Evolutionary conservation across 2,329 filamentous ascomycete species (phyloP).

Genomic region (Ampelomyces quisqualis): DNA sequence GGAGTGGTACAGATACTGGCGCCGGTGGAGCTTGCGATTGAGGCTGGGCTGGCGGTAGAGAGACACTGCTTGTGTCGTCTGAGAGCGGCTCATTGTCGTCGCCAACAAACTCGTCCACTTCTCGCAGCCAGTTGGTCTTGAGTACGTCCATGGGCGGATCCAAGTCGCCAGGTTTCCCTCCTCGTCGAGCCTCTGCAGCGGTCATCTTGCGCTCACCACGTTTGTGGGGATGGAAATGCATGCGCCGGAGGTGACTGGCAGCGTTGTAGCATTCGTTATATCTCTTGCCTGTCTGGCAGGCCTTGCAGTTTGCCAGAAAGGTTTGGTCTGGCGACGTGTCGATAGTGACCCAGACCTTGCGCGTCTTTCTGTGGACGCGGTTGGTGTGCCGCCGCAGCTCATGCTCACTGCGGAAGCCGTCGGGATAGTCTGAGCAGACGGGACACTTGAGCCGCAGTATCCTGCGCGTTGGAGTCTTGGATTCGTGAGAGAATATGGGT

Average conservation of each 20-base stretch:
- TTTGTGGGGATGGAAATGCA: conserved; percentile 77
- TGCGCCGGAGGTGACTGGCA: conserved; percentile 81
- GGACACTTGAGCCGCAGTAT: conserved; percentile 54
- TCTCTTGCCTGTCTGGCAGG: conserved; percentile 72
- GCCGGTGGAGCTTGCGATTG: conserved; percentile 12
- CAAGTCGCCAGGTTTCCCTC: conserved; percentile 57
- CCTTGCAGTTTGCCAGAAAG: conserved; percentile 79
- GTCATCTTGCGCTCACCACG: conserved; percentile 55
- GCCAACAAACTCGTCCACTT: conserved; percentile 52
- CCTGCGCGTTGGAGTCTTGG: conserved; percentile 36
- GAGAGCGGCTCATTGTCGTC: conserved; percentile 28
- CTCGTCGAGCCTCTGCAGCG: conserved; percentile 60
- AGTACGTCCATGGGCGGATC: conserved; percentile 62
- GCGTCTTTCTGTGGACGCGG: conserved; percentile 64
- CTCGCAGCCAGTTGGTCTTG: conserved; percentile 60
- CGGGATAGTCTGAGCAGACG: conserved; percentile 69
- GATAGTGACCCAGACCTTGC: conserved; percentile 65
- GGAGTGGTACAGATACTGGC: conserved; percentile 16
- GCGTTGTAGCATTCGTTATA: conserved; percentile 95
- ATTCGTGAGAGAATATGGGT: conserved; percentile 31
- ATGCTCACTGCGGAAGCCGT: conserved; percentile 83
- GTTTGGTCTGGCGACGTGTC: conserved; percentile 61
- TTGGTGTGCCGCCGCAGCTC: conserved; percentile 60
- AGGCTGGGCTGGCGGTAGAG: conserved; percentile 13
- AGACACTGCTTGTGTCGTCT: conserved; percentile 23